Conservation (phyloP, 257 asterid genomes). For the Coffea canephora region DNA sequence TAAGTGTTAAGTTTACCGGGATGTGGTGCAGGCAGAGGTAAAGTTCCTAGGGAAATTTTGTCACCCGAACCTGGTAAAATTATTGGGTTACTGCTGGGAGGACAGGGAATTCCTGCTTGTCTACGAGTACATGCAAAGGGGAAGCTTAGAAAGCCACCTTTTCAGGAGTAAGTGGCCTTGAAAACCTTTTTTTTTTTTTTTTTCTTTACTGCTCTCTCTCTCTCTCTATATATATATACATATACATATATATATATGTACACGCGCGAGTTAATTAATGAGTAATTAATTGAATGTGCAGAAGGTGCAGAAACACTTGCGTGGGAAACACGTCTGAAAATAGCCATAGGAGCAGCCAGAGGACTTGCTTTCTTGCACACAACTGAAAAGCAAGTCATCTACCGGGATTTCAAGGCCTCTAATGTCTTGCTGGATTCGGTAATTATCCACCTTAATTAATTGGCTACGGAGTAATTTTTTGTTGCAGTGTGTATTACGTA, state of each 20-base stretch:
- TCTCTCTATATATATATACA: no score
- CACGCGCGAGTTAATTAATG: no score
- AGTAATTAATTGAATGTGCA: slow-evolving; percentile 14
- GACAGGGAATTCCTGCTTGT: slow-evolving; percentile 70
- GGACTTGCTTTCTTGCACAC: slow-evolving; percentile 71
- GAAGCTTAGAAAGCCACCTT: slow-evolving; percentile 87
- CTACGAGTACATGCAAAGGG: slow-evolving; percentile 77
- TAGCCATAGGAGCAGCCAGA: slow-evolving; percentile 78
- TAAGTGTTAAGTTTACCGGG: background rate
- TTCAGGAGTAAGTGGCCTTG: slow-evolving; percentile 53
- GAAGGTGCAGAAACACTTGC: slow-evolving; percentile 63
- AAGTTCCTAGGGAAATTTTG: slow-evolving; percentile 78
- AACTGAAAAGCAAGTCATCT: slow-evolving; percentile 67
- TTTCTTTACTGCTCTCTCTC: no score
- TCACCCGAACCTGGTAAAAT: slow-evolving; percentile 81
- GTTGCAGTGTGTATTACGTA: no score
- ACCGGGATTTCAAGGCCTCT: slow-evolving; percentile 78
- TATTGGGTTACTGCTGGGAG: slow-evolving; percentile 92
- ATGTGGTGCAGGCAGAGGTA: slow-evolving; percentile 75
- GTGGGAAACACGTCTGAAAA: slow-evolving; percentile 68
- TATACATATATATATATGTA: no score
- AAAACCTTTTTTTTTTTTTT: no score
- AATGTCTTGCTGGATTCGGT: slow-evolving; percentile 73
- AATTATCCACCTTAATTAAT: background rate
- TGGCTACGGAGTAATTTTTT: no score